Percentiles rank a stretch among this genome's conserved stretches.
These are phyloP conservation scores for Malus hybrid DNA, from an alignment of 331 rosid genomes.

Conservation along the genomic window DNA sequence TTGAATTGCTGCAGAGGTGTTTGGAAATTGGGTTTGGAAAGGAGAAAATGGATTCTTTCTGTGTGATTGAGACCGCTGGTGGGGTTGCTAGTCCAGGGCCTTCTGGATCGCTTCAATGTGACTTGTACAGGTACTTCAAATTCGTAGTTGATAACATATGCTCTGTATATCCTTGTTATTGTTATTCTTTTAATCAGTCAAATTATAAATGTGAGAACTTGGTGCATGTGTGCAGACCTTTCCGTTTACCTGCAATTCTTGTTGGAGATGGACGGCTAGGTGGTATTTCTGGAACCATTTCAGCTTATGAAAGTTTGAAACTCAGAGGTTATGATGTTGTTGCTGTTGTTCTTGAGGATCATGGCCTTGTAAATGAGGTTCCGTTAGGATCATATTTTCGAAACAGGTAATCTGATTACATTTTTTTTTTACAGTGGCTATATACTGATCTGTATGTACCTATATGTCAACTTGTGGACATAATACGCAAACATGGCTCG, in stretches of 20 bases:
- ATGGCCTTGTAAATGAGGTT: slow-evolving; percentile 83
- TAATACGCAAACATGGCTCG: background rate
- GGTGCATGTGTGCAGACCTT: slow-evolving; percentile 47
- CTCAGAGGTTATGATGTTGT: slow-evolving; percentile 83
- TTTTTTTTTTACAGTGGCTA: background rate
- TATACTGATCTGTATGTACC: background rate
- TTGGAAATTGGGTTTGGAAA: slow-evolving; percentile 26
- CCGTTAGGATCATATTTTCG: slow-evolving; percentile 61
- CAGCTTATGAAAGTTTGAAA: slow-evolving; percentile 82
- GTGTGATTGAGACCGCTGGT: slow-evolving; percentile 85
- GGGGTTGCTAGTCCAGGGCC: slow-evolving; percentile 97
- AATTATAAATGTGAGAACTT: background rate
- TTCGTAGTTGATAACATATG: background rate
- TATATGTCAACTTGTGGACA: background rate
- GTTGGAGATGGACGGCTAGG: slow-evolving; percentile 92
- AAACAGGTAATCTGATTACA: slow-evolving; percentile 41
- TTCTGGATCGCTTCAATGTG: slow-evolving; percentile 93
- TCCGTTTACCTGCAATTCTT: slow-evolving; percentile 83
- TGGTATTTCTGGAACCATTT: slow-evolving; percentile 90
- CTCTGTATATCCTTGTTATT: background rate
- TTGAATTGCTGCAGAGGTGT: slow-evolving; percentile 40
- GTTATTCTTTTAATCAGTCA: background rate
- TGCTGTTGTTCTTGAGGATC: slow-evolving; percentile 75
- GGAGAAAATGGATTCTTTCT: slow-evolving; percentile 39
- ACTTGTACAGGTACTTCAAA: slow-evolving; percentile 61